Conservation (phyloP, 208 protist genomes). For the Leishmania lainsoni region DNA sequence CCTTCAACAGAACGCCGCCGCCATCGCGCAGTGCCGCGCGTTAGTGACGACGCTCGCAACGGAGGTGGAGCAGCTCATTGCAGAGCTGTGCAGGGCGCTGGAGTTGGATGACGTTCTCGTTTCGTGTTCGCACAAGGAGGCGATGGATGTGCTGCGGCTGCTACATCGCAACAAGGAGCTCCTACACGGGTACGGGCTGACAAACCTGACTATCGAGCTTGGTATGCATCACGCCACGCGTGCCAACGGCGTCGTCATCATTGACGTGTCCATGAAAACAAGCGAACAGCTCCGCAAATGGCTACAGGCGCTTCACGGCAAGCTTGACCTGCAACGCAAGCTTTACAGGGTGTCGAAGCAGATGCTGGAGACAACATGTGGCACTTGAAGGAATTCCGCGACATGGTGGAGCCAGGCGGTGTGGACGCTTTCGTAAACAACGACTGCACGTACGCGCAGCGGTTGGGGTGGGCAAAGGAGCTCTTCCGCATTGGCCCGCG, state of each 20-base stretch:
- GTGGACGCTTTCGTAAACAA: conserved; percentile 87
- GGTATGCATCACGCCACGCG: conserved; percentile 73
- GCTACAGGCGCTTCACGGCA: conserved; percentile 69
- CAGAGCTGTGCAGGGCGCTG: conserved; percentile 71
- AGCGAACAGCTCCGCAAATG: conserved; percentile 60
- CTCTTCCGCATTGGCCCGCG: conserved; percentile 78
- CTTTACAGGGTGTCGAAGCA: conserved; percentile 86
- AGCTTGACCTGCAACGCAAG: conserved; percentile 78
- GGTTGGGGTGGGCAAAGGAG: conserved; percentile 89
- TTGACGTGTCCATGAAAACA: conserved; percentile 50
- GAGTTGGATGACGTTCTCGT: conserved; percentile 90
- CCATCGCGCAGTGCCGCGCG: conserved; percentile 57
- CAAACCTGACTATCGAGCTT: conserved; percentile 83
- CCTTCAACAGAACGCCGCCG: conserved; percentile 74
- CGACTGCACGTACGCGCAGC: conserved; percentile 91
- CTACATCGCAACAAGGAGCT: conserved; percentile 80
- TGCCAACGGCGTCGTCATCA: conserved; percentile 90
- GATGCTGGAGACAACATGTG: conserved; percentile 92
- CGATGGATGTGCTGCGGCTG: conserved; percentile 60
- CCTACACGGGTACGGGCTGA: conserved; percentile 72
- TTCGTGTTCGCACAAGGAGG: conserved; percentile 84
- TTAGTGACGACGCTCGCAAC: conserved; percentile 52
- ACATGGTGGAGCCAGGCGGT: conserved; percentile 74
- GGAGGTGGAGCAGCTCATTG: conserved; percentile 80
- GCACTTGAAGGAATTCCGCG: conserved; percentile 87